A percentile compares a stretch with the other conserved stretches of the same genome.
Evolutionary conservation across 176 grass and related monocot species (phyloP).

Genomic region (Dactylis glomerata): DNA sequence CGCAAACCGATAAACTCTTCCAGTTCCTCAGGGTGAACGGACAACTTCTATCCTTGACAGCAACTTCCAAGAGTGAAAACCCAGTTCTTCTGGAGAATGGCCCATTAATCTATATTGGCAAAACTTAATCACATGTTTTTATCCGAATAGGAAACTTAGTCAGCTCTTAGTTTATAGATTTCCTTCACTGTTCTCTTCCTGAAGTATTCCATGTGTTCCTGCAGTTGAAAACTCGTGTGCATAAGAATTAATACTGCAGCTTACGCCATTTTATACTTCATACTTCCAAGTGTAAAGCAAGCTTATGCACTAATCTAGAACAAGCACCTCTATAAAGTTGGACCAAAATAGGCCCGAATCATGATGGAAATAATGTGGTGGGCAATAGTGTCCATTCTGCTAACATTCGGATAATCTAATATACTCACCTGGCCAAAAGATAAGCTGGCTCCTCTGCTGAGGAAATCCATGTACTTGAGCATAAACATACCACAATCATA

Average conservation of each 20-base stretch:
- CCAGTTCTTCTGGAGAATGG: slow-evolving; percentile 6
- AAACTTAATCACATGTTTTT: slow-evolving; percentile 1
- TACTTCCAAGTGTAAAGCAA: neutral
- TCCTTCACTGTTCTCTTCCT: slow-evolving; percentile 72
- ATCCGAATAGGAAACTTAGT: slow-evolving; percentile 34
- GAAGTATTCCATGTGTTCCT: slow-evolving; percentile 91
- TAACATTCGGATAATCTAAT: neutral
- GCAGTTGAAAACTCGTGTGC: slow-evolving; percentile 25
- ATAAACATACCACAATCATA: slow-evolving; percentile 94
- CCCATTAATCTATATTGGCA: neutral
- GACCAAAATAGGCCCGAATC: neutral
- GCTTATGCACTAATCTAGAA: neutral
- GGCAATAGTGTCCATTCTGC: neutral
- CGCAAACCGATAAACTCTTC: neutral
- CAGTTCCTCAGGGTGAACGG: neutral
- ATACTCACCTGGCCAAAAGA: slow-evolving; percentile 65
- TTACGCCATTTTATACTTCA: neutral
- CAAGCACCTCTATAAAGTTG: neutral
- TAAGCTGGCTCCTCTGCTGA: slow-evolving; percentile 59
- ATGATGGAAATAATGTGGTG: neutral
- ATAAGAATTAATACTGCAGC: neutral
- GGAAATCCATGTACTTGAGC: slow-evolving; percentile 92
- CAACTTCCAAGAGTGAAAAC: slow-evolving; percentile 4
- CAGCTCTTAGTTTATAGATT: slow-evolving; percentile 67
- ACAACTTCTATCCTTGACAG: neutral